phyloP scores from a whole-genome alignment of 2,329 filamentous ascomycete genomes.

The Claviceps capensis region DNA sequence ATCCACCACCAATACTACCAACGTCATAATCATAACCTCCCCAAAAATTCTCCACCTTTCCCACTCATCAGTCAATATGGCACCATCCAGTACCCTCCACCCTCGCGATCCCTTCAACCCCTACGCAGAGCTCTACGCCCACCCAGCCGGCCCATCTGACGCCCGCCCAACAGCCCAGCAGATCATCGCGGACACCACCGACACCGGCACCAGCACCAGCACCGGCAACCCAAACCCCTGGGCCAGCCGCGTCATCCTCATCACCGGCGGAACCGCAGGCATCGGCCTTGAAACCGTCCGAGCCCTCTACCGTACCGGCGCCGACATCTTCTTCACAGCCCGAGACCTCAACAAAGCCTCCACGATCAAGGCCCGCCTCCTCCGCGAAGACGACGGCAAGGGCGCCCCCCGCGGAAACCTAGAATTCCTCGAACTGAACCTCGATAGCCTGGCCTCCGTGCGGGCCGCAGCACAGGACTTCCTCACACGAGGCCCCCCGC shows the following conservation, averaged over 20 bases:
- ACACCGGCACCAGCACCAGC: neutral
- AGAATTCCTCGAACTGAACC: neutral
- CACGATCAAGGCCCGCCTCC: neutral
- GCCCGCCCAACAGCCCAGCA: neutral
- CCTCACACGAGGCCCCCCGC: neutral
- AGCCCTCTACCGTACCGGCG: neutral
- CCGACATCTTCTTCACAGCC: neutral
- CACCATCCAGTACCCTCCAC: too few relatives aligned
- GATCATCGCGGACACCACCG: neutral
- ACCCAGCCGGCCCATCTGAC: neutral
- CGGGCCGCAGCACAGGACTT: neutral
- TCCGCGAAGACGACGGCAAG: neutral
- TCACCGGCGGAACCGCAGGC: neutral
- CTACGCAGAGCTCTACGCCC: neutral
- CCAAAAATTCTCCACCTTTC: too few relatives aligned
- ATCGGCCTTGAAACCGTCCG: neutral
- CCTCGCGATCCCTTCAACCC: neutral
- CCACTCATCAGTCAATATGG: too few relatives aligned
- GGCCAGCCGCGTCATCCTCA: neutral
- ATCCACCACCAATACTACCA: too few relatives aligned
- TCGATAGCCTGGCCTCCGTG: neutral
- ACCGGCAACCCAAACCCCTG: neutral
- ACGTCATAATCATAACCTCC: too few relatives aligned
- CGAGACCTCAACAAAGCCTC: neutral
- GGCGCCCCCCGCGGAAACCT: neutral